Evolutionary conservation across 2,329 filamentous ascomycete species (phyloP), one percentile per base, ranked within the genome.

Genomic region (Fusarium algeriense): DNA sequence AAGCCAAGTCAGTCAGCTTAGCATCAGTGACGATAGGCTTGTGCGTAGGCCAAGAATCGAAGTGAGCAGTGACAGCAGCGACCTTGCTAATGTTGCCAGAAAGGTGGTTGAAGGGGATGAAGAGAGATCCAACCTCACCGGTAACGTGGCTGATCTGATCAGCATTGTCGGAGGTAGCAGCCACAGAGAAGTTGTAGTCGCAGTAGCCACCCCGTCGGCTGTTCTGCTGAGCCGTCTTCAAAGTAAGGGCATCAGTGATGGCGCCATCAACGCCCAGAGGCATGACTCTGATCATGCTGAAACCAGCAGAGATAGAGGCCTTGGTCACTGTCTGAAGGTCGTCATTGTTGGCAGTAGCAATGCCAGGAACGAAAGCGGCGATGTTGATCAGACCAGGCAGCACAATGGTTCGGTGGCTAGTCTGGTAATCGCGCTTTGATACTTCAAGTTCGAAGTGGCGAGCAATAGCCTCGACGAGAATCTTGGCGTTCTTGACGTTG

Each of bases 401-500:
- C 45, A 91, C 86, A 48, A 93, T 84, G 6, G 91, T 93, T 72
- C 90, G 88, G 80, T 95, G 92, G 83, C 96, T 98, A 49, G 94
- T 95, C 85, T 97, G 94, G 83, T 92, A 97, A 83, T 99, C 96
- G 61, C 95, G 90, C 72, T 90, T 91, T 78, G 90, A 89, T 62
- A 99, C 90, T 40, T 93, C 90, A 58, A 99, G 87, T 74, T 95
- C 91, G 79, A 94, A 97, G 80, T 97, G 92, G 64, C 95, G 91
- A 61, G 94, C 91, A 72, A 99, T 93, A 26, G 95, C 96, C 84
- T 99, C 96, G 57, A 99, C 92, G 55, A 99, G 84, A 65, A 99
- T 93, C 87, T 98, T 99, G 65, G 96, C 96, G 79, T 98, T 98
- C 89, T 99, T 99, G 81, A 99, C 96, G 77, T 99, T 99, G 60